Base-by-base conservation (phyloP, 1,139 yeast species). In the Nematodospora anomalae region DNA sequence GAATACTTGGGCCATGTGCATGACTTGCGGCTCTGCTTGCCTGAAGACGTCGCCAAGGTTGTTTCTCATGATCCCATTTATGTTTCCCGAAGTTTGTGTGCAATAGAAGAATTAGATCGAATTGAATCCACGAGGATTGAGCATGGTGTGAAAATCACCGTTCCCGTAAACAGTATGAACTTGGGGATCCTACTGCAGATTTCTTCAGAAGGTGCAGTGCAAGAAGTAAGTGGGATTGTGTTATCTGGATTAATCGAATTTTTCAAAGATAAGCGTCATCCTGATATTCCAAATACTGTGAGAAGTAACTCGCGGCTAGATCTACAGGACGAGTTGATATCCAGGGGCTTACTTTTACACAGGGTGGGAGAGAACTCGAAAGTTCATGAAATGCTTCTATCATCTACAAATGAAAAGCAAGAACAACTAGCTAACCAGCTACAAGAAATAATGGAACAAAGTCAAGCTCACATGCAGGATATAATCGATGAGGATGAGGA, bases 131-230 rank as follows among this genome's bases (percentile, higher is more conserved):
- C 8, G 3, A 5, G 14, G 15, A 20, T 14, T n/a, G 62, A 62
- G 28, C 57, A 66, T 4, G 71, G 31, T 12, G 30, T 79, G 41
- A 87, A 81, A 50, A 86, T 42, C 2, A 33, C 26, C 16, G 33
- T 38, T 6, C 36, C 41, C 3, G 22, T 42, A 7, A 42, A 36
- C 28, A 28, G 32, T 4, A 32, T 40, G 33, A 42, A 38, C 28
- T 26, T 42, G 9, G 40, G 39, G 2, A 79, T 49, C 78, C 80
- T 53, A 70, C 79, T 51, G 84, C 79, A 52, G 78, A 65, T 51
- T 74, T 79, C 51, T 57, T 76, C 23, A 4, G 30, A 27, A 24
- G 20, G 15, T 16, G 16, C 24, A 18, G 35, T 15, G 15, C n/a
- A 26, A 12, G 24, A 67, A 67, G 36, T 74, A 76, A 26, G 85